A percentile compares a stretch with the other conserved stretches of the same genome.
Conservation (phyloP, 163 green algal genomes). For the Volvox carteri region DNA sequence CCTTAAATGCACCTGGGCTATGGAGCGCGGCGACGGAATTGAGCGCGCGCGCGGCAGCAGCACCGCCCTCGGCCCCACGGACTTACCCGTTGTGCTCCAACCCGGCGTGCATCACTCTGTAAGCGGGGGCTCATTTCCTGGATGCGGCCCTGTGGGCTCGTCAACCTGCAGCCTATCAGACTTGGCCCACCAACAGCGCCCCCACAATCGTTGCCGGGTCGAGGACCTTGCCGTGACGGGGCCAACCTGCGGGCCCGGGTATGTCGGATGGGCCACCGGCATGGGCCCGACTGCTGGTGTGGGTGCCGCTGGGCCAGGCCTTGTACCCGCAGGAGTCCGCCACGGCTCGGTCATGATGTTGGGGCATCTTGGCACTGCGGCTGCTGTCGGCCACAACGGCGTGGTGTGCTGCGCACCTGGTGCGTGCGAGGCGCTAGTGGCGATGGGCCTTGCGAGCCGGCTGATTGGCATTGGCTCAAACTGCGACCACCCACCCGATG, state of each 20-base stretch:
- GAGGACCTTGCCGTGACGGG: background rate
- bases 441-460: constrained; percentile 82
- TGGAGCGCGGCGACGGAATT: too few relatives aligned
- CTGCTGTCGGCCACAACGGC: constrained; percentile 32
- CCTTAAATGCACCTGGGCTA: too few relatives aligned
- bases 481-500: constrained; percentile 81
- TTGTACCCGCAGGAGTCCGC: background rate
- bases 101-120: too few relatives aligned
- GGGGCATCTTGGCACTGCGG: background rate
- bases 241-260: background rate
- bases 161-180: background rate
- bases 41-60: too few relatives aligned
- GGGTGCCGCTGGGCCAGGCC: background rate
- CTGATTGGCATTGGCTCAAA: constrained; percentile 84
- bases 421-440: constrained; percentile 88
- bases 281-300: background rate
- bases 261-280: background rate
- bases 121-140: background rate
- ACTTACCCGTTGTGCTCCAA: too few relatives aligned
- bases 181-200: background rate
- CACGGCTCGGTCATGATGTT: background rate
- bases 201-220: background rate
- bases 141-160: background rate
- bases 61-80: too few relatives aligned
- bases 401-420: constrained; percentile 86